A percentile compares a stretch with the other conserved stretches of the same genome.
Evolutionary conservation across 1,284 basidiomycete genomes (phyloP).

Genomic region (Marasmius tenuissimus): DNA sequence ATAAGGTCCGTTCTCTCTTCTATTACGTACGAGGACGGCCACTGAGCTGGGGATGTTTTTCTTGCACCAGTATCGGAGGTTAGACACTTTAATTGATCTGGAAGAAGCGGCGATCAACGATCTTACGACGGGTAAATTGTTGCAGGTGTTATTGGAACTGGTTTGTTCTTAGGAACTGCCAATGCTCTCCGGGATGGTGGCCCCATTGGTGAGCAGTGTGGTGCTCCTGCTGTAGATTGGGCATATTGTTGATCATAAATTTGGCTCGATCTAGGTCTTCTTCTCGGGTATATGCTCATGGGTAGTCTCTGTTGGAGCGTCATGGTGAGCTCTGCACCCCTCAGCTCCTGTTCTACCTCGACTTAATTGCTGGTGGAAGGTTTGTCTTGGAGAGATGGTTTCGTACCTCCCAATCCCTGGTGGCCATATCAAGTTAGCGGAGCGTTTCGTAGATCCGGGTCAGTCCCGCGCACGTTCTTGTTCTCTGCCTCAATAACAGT

Average conservation of each 20-base stretch:
- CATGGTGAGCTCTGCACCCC: constrained; percentile 26
- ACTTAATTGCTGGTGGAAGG: constrained; percentile 32
- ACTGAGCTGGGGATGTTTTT: not conserved
- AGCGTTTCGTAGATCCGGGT: constrained; percentile 16
- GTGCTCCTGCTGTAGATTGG: not conserved
- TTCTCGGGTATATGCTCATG: constrained; percentile 62
- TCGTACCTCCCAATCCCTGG: constrained; percentile 70
- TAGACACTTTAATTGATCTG: not conserved
- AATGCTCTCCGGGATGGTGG: constrained; percentile 55
- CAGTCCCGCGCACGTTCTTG: not conserved
- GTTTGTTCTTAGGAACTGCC: constrained; percentile 53
- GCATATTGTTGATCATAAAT: not conserved
- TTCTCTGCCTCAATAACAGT: constrained; percentile 48
- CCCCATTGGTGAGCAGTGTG: constrained; percentile 40
- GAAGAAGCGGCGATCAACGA: not conserved
- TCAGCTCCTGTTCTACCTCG: constrained; percentile 22
- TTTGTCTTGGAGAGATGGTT: constrained; percentile 62
- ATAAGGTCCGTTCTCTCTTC: constrained; percentile 46
- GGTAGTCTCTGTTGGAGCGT: constrained; percentile 47
- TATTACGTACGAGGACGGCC: not conserved
- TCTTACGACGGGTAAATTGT: not conserved
- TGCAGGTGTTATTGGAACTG: constrained; percentile 70
- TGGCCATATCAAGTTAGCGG: constrained; percentile 77
- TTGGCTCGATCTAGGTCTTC: constrained; percentile 42
- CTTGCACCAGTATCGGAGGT: constrained; percentile 47